phyloP scores from a whole-genome alignment of 1,139 yeast species.

The Casaregolazyma lundiana region DNA sequence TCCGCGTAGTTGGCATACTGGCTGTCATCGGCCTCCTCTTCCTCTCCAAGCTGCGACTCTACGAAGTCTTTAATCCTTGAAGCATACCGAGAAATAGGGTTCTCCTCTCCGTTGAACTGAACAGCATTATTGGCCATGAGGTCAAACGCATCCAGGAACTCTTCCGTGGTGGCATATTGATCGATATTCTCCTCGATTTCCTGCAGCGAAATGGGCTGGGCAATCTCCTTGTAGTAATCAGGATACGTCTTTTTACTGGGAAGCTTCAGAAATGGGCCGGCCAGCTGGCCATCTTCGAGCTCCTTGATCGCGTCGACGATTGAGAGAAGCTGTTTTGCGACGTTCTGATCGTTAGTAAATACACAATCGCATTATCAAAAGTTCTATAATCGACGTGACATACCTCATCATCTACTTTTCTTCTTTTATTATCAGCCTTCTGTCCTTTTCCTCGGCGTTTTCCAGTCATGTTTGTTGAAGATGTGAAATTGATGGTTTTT shows the following conservation, averaged over 20 bases:
- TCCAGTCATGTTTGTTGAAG: slow-evolving; percentile 10
- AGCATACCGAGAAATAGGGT: slow-evolving; percentile 72
- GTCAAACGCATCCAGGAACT: slow-evolving; percentile 62
- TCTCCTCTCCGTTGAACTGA: slow-evolving; percentile 77
- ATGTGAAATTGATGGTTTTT: not conserved
- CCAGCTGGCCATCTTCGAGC: slow-evolving; percentile 26
- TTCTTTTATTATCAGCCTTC: slow-evolving; percentile 5
- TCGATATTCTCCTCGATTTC: slow-evolving; percentile 54
- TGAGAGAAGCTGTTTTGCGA: not conserved
- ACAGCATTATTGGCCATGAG: slow-evolving; percentile 73
- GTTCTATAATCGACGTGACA: not conserved
- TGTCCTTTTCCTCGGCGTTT: slow-evolving; percentile 8
- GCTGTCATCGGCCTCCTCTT: not conserved
- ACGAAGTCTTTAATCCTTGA: slow-evolving; percentile 48
- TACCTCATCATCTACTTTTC: slow-evolving; percentile 8
- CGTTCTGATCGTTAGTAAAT: not conserved
- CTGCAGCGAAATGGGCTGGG: slow-evolving; percentile 59
- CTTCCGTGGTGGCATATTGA: slow-evolving; percentile 49
- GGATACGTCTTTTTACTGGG: slow-evolving; percentile 76
- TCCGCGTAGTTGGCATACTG: slow-evolving; percentile 7
- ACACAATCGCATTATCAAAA: not conserved
- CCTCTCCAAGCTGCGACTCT: slow-evolving; percentile 34
- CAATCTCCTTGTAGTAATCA: slow-evolving; percentile 66
- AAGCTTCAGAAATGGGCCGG: slow-evolving; percentile 57
- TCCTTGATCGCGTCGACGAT: slow-evolving; percentile 8